Evolutionary conservation across 805 yeast genomes (phyloP).

Genomic region (Pichia ethanolica): DNA sequence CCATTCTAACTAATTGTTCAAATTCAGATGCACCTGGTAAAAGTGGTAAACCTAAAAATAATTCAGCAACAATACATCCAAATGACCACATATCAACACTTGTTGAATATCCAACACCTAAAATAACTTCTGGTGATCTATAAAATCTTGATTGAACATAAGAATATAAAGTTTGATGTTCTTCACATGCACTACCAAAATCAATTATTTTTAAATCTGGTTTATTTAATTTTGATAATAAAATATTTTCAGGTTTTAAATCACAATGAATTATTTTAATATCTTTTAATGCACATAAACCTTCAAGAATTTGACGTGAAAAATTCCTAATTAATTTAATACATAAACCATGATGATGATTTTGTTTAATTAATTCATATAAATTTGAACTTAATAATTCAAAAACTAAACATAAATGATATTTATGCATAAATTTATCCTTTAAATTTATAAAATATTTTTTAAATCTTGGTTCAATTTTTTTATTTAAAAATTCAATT

Average conservation of each 20-base stretch:
- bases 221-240: slow-evolving; percentile 69
- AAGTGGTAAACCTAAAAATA: slow-evolving; percentile 76
- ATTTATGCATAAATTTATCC: slow-evolving; percentile 87
- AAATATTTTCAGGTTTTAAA: slow-evolving; percentile 90
- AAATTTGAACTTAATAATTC: slow-evolving; percentile 83
- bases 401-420: slow-evolving; percentile 88
- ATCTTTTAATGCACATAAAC: slow-evolving; percentile 72
- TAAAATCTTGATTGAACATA: slow-evolving; percentile 91
- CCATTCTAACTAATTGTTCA: slow-evolving; percentile 78
- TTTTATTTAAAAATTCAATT: slow-evolving; percentile 70
- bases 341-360: slow-evolving; percentile 84
- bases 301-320: slow-evolving; percentile 72
- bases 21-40: slow-evolving; percentile 94
- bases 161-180: slow-evolving; percentile 80
- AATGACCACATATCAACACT: slow-evolving; percentile 80
- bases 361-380: slow-evolving; percentile 86
- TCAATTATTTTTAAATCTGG: slow-evolving; percentile 90
- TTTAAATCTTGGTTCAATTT: slow-evolving; percentile 59
- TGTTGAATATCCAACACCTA: slow-evolving; percentile 87
- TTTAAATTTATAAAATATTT: slow-evolving; percentile 70
- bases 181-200: slow-evolving; percentile 94
- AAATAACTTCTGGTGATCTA: slow-evolving; percentile 88
- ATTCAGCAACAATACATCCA: slow-evolving; percentile 53
- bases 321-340: slow-evolving; percentile 72
- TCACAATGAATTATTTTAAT: slow-evolving; percentile 92